Evolutionary conservation across 2,329 filamentous ascomycete species (phyloP), one percentile per base, ranked within the genome.

Genomic region (Tricladium varicosporioides): DNA sequence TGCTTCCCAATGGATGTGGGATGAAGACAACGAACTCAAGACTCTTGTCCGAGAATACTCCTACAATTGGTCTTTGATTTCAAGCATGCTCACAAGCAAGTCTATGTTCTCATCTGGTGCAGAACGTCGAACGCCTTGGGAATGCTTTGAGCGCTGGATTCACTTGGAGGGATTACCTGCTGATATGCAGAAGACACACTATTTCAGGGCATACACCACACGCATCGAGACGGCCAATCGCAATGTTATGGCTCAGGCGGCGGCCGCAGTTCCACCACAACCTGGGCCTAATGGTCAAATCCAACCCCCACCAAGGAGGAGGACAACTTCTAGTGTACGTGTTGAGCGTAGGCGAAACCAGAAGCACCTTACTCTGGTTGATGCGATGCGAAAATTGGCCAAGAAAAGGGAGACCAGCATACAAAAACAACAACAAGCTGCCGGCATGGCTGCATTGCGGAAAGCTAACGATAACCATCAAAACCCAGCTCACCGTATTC

Each of bases 81-180:
- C 92, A 1, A 89, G 84, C 65, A 87, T 93, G 58, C 77, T 97
- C 53, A 81, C 85, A 1, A 81, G 88, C 14, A 85, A 84, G 52
- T 95, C 91, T 0, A 71, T 86, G 13, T 95, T 91, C 68, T 82
- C 85, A n/a, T 93, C 92, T 16, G 91, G 91, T 1, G 86, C 91
- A 10, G 93, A 97, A 70, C 83, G 94, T 60, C 84, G 94, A 48
- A 97, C 93, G 2, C 92, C 93, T 0, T 99, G 94, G 94, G 94
- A 99, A 75, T 99, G 94, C 70, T 99, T 99, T 67, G 94, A 99
- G 73, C 84, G 94, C 45, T 99, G 93, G 93, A 89, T 97, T 54
- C 87, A 89, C 64, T 77, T 97, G 11, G 94, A 97, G 74, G 92
- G 92, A 1, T 78, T 97, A 40, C 93, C 94, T 4, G 84, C 88